Conservation (phyloP, 1,284 basidiomycete species). For the Ustilago vetiveriae region DNA sequence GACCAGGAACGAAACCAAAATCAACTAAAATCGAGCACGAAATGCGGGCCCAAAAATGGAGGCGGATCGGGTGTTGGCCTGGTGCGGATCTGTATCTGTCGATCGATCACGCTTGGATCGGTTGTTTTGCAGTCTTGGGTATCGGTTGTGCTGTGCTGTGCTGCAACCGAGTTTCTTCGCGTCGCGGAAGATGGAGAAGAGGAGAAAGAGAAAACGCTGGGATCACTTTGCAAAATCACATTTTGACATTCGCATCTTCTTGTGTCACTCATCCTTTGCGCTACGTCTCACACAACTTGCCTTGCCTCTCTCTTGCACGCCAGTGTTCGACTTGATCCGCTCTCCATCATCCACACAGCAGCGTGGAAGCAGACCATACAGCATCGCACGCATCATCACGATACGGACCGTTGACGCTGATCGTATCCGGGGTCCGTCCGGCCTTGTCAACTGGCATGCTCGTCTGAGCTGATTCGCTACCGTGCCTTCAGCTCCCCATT, state of each 20-base stretch:
- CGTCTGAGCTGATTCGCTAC: constrained; percentile 11
- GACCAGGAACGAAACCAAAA: neutral
- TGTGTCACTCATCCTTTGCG: constrained; percentile 3
- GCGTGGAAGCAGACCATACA: neutral
- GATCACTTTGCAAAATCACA: neutral
- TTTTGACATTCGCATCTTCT: neutral
- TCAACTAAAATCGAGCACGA: too few species aligned
- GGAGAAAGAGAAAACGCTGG: constrained; percentile 4
- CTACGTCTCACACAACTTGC: constrained; percentile 3
- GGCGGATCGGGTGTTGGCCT: neutral
- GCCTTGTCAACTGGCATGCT: constrained; percentile 17
- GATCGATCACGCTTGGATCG: constrained; percentile 39
- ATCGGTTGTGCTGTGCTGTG: too few species aligned
- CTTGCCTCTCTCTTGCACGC: too few species aligned
- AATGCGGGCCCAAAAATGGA: too few species aligned
- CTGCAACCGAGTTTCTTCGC: constrained; percentile 13
- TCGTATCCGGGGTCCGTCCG: too few species aligned
- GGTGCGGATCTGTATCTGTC: constrained; percentile 1
- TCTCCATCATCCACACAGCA: neutral
- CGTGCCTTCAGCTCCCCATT: too few species aligned
- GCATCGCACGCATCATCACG: neutral
- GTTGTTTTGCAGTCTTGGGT: too few species aligned
- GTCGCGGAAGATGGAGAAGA: constrained; percentile 15
- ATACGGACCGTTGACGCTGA: neutral
- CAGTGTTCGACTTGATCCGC: too few species aligned